Percentiles rank a stretch among this genome's conserved stretches.
Evolutionary conservation across 2,329 filamentous ascomycete genomes (phyloP).

Genomic region (Elsinoe batatas): DNA sequence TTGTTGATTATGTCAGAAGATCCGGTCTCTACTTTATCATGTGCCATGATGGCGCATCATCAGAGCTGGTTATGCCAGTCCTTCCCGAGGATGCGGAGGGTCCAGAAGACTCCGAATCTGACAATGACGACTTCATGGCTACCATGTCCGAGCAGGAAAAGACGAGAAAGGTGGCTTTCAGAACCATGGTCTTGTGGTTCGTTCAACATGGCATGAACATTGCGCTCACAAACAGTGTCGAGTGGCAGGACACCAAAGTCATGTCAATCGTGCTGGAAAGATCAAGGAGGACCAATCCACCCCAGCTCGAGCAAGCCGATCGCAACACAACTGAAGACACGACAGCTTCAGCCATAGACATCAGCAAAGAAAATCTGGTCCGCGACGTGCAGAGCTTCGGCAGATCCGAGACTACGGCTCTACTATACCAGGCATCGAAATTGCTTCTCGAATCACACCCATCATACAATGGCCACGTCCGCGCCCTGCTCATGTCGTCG

Average conservation of each 20-base stretch:
- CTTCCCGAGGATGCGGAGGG: neutral
- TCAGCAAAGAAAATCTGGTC: too few relatives aligned
- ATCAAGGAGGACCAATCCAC: constrained; percentile 15
- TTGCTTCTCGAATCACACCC: neutral
- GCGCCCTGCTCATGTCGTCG: neutral
- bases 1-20: constrained; percentile 44
- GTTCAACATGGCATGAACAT: constrained; percentile 49
- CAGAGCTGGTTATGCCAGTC: neutral
- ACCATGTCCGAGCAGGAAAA: constrained; percentile 11
- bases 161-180: constrained; percentile 22
- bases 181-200: constrained; percentile 47
- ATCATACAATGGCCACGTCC: neutral
- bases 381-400: too few relatives aligned
- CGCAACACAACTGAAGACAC: neutral
- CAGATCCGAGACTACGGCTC: neutral
- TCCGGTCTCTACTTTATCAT: constrained; percentile 57
- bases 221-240: constrained; percentile 53
- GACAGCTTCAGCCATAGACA: too few relatives aligned
- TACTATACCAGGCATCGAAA: neutral
- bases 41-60: constrained; percentile 50
- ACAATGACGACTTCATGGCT: neutral
- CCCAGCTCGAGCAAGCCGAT: neutral
- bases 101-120: neutral
- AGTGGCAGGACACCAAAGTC: constrained; percentile 54
- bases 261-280: constrained; percentile 41